Conservation (phyloP, 1,139 yeast genomes). For the Diutina rugosa region DNA sequence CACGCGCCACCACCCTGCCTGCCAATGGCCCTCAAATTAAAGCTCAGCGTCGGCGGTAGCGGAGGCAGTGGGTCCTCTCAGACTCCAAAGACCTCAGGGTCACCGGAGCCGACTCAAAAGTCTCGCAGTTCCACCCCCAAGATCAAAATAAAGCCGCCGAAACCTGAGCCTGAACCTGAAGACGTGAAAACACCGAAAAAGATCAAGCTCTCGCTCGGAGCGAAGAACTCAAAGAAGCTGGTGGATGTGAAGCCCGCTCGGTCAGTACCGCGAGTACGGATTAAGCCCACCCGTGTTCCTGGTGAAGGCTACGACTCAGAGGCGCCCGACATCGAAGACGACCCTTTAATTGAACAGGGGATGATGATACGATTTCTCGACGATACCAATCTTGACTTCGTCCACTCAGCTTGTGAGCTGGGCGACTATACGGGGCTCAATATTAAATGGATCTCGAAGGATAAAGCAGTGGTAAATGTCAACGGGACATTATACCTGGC, state of each 20-base stretch:
- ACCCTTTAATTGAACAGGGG: slow-evolving; percentile 84
- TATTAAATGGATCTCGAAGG: slow-evolving; percentile 71
- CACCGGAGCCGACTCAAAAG: not conserved
- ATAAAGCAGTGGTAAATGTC: slow-evolving; percentile 56
- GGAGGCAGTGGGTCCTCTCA: not conserved
- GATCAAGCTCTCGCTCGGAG: not conserved
- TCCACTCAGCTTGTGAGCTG: slow-evolving; percentile 68
- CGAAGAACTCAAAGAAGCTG: not conserved
- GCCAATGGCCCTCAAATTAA: not conserved
- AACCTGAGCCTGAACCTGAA: not conserved
- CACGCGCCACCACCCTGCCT: not conserved
- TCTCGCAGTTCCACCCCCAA: not conserved
- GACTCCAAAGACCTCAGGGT: not conserved
- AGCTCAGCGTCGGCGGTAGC: not conserved
- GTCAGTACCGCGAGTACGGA: slow-evolving; percentile 51
- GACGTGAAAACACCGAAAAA: not conserved
- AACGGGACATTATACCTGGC: slow-evolving; percentile 62
- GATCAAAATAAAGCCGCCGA: slow-evolving; percentile 1
- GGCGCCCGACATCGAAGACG: slow-evolving; percentile 93
- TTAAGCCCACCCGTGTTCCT: slow-evolving; percentile 75
- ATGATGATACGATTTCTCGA: slow-evolving; percentile 68
- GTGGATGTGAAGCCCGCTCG: not conserved
- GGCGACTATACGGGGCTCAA: slow-evolving; percentile 68
- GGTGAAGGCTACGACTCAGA: slow-evolving; percentile 97
- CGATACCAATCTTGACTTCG: slow-evolving; percentile 64